Percentiles rank a stretch among this genome's conserved stretches.
phyloP scores from a whole-genome alignment of 805 yeast genomes.

The Saturnispora zaruensis region DNA sequence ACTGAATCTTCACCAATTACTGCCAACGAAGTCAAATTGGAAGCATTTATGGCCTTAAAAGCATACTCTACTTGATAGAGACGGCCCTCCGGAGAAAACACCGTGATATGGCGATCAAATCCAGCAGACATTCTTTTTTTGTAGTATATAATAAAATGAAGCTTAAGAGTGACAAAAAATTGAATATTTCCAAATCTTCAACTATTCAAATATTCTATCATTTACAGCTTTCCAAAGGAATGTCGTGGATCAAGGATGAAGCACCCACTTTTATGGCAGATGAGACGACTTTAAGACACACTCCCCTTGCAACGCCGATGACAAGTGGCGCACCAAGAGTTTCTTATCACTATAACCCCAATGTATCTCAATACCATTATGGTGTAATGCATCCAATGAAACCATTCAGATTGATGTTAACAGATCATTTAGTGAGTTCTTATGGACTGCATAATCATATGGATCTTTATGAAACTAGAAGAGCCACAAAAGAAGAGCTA shows the following conservation, averaged over 20 bases:
- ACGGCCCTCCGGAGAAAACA: conserved; percentile 97
- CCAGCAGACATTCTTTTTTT: conserved; percentile 50
- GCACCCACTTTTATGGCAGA: conserved; percentile 14
- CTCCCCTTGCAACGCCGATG: conserved; percentile 38
- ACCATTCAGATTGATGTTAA: conserved; percentile 86
- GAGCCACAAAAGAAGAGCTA: conserved; percentile 76
- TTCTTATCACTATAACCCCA: conserved; percentile 82
- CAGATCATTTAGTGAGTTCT: conserved; percentile 81
- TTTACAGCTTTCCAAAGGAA: not conserved
- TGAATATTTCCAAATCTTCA: not conserved
- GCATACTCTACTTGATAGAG: conserved; percentile 94
- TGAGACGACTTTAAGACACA: conserved; percentile 20
- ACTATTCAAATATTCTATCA: not conserved
- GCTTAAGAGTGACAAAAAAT: not conserved
- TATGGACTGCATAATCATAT: conserved; percentile 81
- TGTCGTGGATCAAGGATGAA: conserved; percentile 23
- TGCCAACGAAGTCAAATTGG: conserved; percentile 84
- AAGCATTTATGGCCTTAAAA: conserved; percentile 81
- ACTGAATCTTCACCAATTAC: conserved; percentile 80
- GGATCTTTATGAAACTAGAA: conserved; percentile 81
- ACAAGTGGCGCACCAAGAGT: conserved; percentile 40
- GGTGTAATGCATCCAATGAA: conserved; percentile 98
- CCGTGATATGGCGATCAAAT: conserved; percentile 96
- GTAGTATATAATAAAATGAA: not conserved
- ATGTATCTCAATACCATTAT: conserved; percentile 74